These are phyloP conservation scores for Boletellus ananiceps DNA, from an alignment of 768 basidiomycete species.

Conservation along the genomic window DNA sequence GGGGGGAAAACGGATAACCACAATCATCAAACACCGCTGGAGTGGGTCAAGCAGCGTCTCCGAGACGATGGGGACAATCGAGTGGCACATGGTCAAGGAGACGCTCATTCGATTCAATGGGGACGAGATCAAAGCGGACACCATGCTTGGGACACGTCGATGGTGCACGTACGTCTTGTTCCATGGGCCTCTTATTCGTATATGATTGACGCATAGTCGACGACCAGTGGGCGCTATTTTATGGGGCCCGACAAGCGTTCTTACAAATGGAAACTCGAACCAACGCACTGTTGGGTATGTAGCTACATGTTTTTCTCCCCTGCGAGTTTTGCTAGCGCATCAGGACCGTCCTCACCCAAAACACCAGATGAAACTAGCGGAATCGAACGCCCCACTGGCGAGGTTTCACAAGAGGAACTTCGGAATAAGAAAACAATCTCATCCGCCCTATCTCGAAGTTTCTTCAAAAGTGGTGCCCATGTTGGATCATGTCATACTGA, in stretches of 20 bases:
- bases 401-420: slow-evolving; percentile 25
- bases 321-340: neutral
- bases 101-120: slow-evolving; percentile 31
- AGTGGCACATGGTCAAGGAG: slow-evolving; percentile 28
- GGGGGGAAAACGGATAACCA: slow-evolving; percentile 15
- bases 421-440: slow-evolving; percentile 18
- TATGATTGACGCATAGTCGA: neutral
- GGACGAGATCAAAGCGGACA: slow-evolving; percentile 21
- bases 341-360: neutral
- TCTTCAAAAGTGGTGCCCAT: slow-evolving; percentile 17
- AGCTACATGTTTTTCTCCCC: neutral
- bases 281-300: slow-evolving; percentile 25
- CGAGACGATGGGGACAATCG: slow-evolving; percentile 32
- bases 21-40: slow-evolving; percentile 24
- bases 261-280: slow-evolving; percentile 35
- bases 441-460: slow-evolving; percentile 26
- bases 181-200: neutral
- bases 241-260: slow-evolving; percentile 29
- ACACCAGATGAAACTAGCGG: slow-evolving; percentile 23
- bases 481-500: slow-evolving; percentile 27
- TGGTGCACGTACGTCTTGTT: slow-evolving; percentile 21
- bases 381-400: slow-evolving; percentile 10
- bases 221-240: slow-evolving; percentile 30
- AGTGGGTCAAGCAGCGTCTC: slow-evolving; percentile 14
- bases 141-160: slow-evolving; percentile 19